phyloP scores from a whole-genome alignment of 2,329 filamentous ascomycete genomes.

The Cladosporium colombiae region DNA sequence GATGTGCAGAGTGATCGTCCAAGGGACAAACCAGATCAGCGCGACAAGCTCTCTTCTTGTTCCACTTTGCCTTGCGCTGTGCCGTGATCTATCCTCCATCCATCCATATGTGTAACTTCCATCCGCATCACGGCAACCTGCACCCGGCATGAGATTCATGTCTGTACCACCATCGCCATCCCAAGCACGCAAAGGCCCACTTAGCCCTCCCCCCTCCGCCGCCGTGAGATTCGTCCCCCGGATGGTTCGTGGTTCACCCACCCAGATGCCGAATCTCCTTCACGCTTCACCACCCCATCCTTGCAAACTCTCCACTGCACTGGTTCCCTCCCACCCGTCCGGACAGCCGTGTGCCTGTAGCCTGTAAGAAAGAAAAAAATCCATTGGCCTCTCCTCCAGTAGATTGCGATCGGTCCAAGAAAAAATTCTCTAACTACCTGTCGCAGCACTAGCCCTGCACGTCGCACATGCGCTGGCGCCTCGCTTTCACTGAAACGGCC shows the following conservation, averaged over 20 bases:
- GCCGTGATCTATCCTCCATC: neutral
- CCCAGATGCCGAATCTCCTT: neutral
- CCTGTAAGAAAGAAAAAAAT: neutral
- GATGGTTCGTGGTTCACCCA: conserved; percentile 10
- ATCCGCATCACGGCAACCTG: neutral
- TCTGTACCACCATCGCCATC: neutral
- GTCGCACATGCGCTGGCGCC: neutral
- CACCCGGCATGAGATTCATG: neutral
- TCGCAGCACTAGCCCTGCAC: neutral
- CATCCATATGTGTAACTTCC: neutral
- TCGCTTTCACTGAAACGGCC: conserved; percentile 1
- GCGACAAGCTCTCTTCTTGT: conserved; percentile 1
- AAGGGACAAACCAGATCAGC: neutral
- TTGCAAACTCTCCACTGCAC: conserved; percentile 3
- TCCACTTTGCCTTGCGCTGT: neutral
- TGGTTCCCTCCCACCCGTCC: neutral
- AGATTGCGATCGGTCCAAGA: neutral
- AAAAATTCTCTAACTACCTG: neutral
- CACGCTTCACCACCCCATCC: neutral
- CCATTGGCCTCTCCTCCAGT: neutral
- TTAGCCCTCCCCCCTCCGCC: conserved; percentile 1
- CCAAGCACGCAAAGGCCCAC: neutral
- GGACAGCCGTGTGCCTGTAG: neutral
- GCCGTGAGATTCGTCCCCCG: conserved; percentile 5
- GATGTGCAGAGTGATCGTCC: conserved; percentile 2